A percentile compares a stretch with the other conserved stretches of the same genome.
These are phyloP conservation scores for Paramecium octaurelia DNA, from an alignment of 73 alveolate genomes.

Conservation along the genomic window DNA sequence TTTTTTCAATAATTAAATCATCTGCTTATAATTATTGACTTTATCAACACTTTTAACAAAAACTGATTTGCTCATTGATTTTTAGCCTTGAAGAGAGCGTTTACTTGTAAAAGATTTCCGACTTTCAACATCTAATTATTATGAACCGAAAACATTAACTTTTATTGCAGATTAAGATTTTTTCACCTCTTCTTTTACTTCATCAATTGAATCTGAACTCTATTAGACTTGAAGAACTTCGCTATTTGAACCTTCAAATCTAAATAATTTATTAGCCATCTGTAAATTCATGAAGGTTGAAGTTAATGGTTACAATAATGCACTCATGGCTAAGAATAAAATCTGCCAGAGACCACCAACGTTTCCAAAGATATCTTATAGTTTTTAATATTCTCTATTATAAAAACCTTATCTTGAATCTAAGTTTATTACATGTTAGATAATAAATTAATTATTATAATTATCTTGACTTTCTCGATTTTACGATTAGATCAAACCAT, in stretches of 20 bases:
- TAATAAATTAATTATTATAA: not conserved
- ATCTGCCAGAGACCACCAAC: conserved; percentile 8
- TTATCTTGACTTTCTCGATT: not conserved
- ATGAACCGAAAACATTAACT: not conserved
- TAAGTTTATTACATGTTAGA: not conserved
- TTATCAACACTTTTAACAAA: not conserved
- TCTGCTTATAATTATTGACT: not conserved
- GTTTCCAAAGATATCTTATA: not conserved
- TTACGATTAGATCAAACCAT: not conserved
- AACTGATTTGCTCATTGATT: not conserved
- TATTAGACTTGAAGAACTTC: not conserved
- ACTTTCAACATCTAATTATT: not conserved
- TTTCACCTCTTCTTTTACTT: not conserved
- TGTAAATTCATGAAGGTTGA: not conserved
- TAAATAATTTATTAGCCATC: conserved; percentile 42
- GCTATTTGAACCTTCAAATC: not conserved
- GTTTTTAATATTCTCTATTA: not conserved
- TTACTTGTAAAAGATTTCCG: not conserved
- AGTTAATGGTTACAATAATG: not conserved
- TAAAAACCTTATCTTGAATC: not conserved
- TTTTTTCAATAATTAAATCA: not conserved
- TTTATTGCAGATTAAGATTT: not conserved
- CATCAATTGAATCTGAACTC: not conserved
- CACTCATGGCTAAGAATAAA: not conserved
- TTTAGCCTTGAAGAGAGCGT: not conserved